Evolutionary conservation across 2,329 filamentous ascomycete genomes (phyloP), one percentile per base, ranked within the genome.

Genomic region (Septoria linicola): DNA sequence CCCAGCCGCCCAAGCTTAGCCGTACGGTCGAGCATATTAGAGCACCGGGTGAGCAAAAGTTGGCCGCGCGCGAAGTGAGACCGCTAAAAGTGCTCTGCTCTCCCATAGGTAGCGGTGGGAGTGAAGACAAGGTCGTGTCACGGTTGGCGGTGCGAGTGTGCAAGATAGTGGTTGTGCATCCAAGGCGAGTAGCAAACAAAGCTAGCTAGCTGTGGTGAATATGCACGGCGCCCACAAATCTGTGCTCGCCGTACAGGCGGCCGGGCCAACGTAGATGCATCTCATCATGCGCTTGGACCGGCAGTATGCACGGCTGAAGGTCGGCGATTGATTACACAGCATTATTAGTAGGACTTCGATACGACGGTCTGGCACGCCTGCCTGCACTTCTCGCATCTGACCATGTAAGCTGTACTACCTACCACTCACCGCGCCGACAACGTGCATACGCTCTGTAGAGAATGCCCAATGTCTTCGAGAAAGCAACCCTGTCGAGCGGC

Each of bases 31-130:
- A n/a, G 11, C 27, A 7, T 30, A 13, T 14, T 14, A 14, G 8
- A 36, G 34, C 36, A 16, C 17, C 32, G 14, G 8, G 32, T 20
- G 16, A 19, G 35, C 10, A 20, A 39, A n/a, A 20, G 30, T 19
- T 32, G 40, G 35, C 27, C 25, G 19, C 46, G 46, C 45, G 39
- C 46, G 19, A 42, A 37, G 14, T 27, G 20, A 37, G 39, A 39
- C 8, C 30, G 34, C 31, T 40, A 43, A 30, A 19, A n/a, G n/a
- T 43, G 16, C 16, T 23, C 7, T 8, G 2, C 16, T 23, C 27
- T 34, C 16, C 27, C 13, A 14, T 14, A 13, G 31, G 44, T 23
- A 49, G 50, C 50, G 50, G 50, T 53, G 50, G 42, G 50, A 17
- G 50, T 16, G 20, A 13, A 30, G 6, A 13, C 35, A 31, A 40